A percentile compares a stretch with the other conserved stretches of the same genome.
These are phyloP conservation scores for Prunus mongolica DNA, from an alignment of 306 rosid genomes.

Conservation along the genomic window DNA sequence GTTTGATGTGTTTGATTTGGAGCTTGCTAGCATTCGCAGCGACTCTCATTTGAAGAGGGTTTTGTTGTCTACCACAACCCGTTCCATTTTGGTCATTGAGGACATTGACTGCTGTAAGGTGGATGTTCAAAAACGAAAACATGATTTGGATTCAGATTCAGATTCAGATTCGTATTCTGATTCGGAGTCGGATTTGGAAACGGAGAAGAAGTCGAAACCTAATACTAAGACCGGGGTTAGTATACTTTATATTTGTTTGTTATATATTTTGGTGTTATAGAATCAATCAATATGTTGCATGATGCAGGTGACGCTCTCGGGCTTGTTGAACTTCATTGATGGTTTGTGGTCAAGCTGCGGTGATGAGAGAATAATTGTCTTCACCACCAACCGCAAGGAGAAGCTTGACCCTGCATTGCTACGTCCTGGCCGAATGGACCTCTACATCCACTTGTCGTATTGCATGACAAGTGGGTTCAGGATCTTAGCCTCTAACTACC, in stretches of 20 bases:
- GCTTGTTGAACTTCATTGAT: conserved; percentile 40
- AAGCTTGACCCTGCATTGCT: conserved; percentile 41
- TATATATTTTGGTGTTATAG: no score
- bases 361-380: conserved; percentile 46
- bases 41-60: conserved; percentile 25
- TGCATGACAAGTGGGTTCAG: conserved; percentile 32
- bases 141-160: background rate
- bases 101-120: conserved; percentile 33
- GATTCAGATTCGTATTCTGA: background rate
- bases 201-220: no score
- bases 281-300: no score
- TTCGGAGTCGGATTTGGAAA: background rate
- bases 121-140: background rate
- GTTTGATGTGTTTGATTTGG: conserved; percentile 39
- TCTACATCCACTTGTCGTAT: conserved; percentile 49
- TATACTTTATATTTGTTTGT: no score
- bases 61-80: conserved; percentile 27
- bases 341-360: conserved; percentile 57
- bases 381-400: conserved; percentile 52
- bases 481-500: conserved; percentile 36
- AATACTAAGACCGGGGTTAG: no score
- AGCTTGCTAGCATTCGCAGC: conserved; percentile 16
- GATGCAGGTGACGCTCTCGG: conserved; percentile 32
- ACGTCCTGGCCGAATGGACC: conserved; percentile 56
- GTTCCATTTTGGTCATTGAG: conserved; percentile 44